Conservation (phyloP, 371 early-diverging fungal species). For the Saksenaea oblongispora region DNA sequence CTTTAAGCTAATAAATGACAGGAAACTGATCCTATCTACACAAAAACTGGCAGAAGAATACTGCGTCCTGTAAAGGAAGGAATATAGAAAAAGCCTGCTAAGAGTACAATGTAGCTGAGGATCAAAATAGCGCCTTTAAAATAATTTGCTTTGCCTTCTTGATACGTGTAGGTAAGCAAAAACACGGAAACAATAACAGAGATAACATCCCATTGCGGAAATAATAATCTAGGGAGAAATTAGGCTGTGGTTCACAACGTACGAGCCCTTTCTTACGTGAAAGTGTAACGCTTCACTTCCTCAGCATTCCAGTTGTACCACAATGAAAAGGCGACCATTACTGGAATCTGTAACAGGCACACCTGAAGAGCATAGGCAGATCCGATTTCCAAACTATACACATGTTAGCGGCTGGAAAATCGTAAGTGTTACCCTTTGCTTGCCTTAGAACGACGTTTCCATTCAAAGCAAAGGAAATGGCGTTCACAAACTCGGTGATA, state of each 20-base stretch:
- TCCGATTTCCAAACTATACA: conserved; percentile 86
- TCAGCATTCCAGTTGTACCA: conserved; percentile 62
- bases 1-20: not conserved
- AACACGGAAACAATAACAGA: conserved; percentile 91
- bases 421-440: not conserved
- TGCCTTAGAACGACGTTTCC: conserved; percentile 89
- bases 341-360: conserved; percentile 93
- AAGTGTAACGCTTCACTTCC: conserved; percentile 35
- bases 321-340: conserved; percentile 83
- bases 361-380: conserved; percentile 96
- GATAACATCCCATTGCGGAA: conserved; percentile 92
- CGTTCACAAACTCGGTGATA: conserved; percentile 97
- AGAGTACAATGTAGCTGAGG: conserved; percentile 80
- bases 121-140: conserved; percentile 94
- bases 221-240: conserved; percentile 71
- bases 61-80: conserved; percentile 43
- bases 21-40: not conserved
- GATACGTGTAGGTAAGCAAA: conserved; percentile 86
- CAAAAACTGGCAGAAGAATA: not conserved
- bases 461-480: conserved; percentile 91
- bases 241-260: not conserved
- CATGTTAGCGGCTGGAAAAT: not conserved
- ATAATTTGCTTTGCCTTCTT: conserved; percentile 95
- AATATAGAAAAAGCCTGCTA: conserved; percentile 81
- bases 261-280: conserved; percentile 37